Percentiles rank a stretch among this genome's conserved stretches.
These are phyloP conservation scores for Apophysomyces ossiformis DNA, from an alignment of 371 early-diverging fungal genomes.

Conservation along the genomic window DNA sequence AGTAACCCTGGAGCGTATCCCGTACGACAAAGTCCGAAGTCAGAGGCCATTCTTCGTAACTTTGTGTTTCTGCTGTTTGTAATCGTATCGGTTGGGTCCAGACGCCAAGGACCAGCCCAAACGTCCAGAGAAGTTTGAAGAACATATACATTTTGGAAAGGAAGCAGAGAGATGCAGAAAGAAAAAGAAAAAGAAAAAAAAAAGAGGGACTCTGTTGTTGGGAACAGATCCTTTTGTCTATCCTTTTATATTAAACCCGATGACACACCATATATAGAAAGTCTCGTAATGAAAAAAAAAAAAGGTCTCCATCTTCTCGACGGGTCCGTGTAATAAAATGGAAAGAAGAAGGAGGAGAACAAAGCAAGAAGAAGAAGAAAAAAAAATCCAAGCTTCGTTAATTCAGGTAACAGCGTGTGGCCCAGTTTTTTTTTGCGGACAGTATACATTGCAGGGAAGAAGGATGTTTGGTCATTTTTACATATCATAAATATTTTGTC, in stretches of 20 bases:
- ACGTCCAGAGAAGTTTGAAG: constrained; percentile 4
- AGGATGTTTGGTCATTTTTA: no score
- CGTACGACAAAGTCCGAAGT: not conserved
- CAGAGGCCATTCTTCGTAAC: not conserved
- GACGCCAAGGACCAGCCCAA: constrained; percentile 10
- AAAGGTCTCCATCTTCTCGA: not conserved
- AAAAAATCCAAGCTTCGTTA: not conserved
- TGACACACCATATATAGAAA: not conserved
- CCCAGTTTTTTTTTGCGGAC: no score
- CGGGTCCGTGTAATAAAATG: not conserved
- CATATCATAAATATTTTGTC: no score
- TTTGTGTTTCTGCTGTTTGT: not conserved
- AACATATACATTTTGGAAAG: not conserved
- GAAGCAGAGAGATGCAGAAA: not conserved
- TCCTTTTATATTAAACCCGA: not conserved
- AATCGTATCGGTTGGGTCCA: not conserved
- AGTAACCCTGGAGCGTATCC: constrained; percentile 3
- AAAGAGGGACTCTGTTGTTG: not conserved
- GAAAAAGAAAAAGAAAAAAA: not conserved
- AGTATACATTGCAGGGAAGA: not conserved
- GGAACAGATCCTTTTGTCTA: not conserved
- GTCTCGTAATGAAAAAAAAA: not conserved
- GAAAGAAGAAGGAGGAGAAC: not conserved
- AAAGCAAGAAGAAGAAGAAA: not conserved
- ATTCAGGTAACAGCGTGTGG: no score